phyloP scores from a whole-genome alignment of 2,329 filamentous ascomycete species.

The Fusarium pseudonygamai region DNA sequence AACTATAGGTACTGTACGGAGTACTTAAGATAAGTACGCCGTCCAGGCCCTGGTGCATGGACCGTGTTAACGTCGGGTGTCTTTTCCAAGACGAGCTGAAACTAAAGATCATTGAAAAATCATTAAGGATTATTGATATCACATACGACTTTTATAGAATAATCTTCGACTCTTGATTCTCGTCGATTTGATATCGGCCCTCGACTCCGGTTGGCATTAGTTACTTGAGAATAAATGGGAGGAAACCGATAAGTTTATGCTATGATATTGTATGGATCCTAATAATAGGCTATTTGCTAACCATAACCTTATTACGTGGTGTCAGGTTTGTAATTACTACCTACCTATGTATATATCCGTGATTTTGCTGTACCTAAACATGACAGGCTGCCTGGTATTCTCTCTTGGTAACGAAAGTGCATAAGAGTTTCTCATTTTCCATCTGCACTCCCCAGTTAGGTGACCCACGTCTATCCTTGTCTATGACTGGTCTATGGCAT shows the following conservation, averaged over 20 bases:
- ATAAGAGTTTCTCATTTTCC: not conserved
- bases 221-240: not conserved
- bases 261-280: not conserved
- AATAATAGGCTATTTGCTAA: not conserved
- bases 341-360: not conserved
- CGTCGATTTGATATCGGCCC: slow-evolving; percentile 2
- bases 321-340: not conserved
- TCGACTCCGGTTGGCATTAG: not conserved
- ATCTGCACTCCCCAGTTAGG: not conserved
- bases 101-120: not conserved
- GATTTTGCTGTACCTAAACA: not conserved
- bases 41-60: not conserved
- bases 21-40: not conserved
- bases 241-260: not conserved
- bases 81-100: not conserved
- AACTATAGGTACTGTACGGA: not conserved
- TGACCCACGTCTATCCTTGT: not conserved
- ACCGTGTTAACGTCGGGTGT: not conserved
- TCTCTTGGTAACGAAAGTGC: not conserved
- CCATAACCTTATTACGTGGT: not conserved
- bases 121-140: not conserved
- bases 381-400: not conserved
- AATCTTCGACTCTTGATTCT: not conserved
- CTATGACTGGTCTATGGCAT: not conserved
- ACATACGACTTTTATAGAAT: not conserved